Base-by-base conservation (phyloP, 345 rosid genomes). In the Linum usitatissimum region DNA sequence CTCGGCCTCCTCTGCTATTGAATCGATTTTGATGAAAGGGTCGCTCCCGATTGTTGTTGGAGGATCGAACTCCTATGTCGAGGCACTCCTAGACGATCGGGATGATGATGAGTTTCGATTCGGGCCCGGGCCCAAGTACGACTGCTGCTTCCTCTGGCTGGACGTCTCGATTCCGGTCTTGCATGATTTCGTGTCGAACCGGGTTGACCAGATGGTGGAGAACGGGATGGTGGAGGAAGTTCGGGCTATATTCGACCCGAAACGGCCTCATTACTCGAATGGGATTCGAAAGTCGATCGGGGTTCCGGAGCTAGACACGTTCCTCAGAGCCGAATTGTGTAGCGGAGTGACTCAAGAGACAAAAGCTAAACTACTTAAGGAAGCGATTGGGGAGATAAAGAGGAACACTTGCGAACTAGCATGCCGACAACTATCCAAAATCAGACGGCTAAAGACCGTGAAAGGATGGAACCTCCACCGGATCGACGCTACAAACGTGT, bases 61-160 rank as follows among this genome's bases (percentile, higher is more conserved):
- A 12, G 96, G 98, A 53, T 88, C 96, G 9, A 91, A 84, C 77
- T 85, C 96, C 0, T 85, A 74, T 75, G 66, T 86, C 5, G 84
- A 91, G 61, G 81, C 90, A 20, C 77, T 88, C 34, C 68, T 85
- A 15, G 82, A 78, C 9, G 72, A 73, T 5, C 34, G 48, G 38
- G 70, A 82, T n/a, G 82, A 77, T 9, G 72, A 73, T 5, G 39
- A 53, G 34, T 74, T 79, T 18, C 68, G 45, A 3, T 23, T 23
- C 28, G 57, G 66, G 58, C 79, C 78, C 45, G 64, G 76, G 42
- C 69, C 82, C 3, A 60, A 60, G 30, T 83, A 81, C 39, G 90
- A 88, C 18, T 88, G 85, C 28, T 86, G 83, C 68, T 86, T 86
- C 31, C 71, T 86, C 10, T 86, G 95, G 88, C 78, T 92, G 18